These are phyloP conservation scores for Penicillium brevicompactum DNA, from an alignment of 2,329 filamentous ascomycete genomes.

Conservation along the genomic window DNA sequence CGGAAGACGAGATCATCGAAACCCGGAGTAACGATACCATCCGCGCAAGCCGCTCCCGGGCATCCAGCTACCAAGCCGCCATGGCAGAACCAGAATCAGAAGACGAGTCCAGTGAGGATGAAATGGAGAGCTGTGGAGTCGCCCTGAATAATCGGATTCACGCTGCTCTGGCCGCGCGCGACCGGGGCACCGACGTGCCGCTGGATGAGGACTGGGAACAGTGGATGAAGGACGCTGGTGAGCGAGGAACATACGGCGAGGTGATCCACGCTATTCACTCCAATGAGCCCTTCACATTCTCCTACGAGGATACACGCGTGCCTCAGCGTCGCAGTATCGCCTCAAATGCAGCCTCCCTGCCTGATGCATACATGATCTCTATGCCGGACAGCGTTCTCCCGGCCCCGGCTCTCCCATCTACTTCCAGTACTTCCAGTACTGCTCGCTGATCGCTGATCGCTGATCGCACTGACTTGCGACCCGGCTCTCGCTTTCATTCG, in stretches of 20 bases:
- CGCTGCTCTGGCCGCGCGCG: constrained; percentile 55
- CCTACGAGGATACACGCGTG: constrained; percentile 27
- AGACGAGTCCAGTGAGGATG: constrained; percentile 48
- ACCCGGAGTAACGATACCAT: constrained; percentile 27
- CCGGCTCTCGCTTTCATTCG: constrained; percentile 4
- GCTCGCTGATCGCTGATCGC: constrained; percentile 29
- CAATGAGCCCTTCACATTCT: constrained; percentile 36
- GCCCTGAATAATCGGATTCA: constrained; percentile 55
- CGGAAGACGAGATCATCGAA: constrained; percentile 28
- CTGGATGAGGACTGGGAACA: constrained; percentile 57
- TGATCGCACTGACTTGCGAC: constrained; percentile 11
- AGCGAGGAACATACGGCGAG: constrained; percentile 50
- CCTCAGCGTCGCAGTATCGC: constrained; percentile 18
- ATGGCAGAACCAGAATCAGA: constrained; percentile 35
- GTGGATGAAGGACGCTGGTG: constrained; percentile 59
- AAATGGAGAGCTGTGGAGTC: constrained; percentile 55
- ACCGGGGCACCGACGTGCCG: constrained; percentile 49
- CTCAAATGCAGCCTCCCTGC: constrained; percentile 17
- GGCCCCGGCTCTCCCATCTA: constrained; percentile 23
- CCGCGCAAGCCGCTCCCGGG: constrained; percentile 21
- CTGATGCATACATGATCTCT: constrained; percentile 27
- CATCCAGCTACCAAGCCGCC: constrained; percentile 24
- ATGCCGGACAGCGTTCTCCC: constrained; percentile 24
- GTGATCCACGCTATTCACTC: constrained; percentile 43
- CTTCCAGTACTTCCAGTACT: constrained; percentile 28